These are phyloP conservation scores for Priceomyces fermenticarens DNA, from an alignment of 805 yeast genomes.

Conservation along the genomic window DNA sequence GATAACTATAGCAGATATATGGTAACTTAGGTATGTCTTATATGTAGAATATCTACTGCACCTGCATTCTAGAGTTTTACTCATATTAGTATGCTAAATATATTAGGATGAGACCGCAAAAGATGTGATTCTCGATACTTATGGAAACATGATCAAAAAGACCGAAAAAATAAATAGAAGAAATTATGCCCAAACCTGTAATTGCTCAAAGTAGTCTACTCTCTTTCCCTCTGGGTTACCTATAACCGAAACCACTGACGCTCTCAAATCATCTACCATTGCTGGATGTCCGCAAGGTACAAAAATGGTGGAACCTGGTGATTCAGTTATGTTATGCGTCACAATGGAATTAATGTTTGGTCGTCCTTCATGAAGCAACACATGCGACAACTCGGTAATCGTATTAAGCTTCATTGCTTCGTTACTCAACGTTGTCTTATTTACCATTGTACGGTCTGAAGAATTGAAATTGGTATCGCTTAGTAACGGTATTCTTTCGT, in stretches of 20 bases:
- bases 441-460: too few species aligned
- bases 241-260: constrained; percentile 38
- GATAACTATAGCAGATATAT: too few species aligned
- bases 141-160: not conserved
- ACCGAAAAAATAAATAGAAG: not conserved
- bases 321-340: constrained; percentile 23
- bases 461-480: too few species aligned
- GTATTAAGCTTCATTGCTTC: not conserved
- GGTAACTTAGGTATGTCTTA: too few species aligned
- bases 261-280: constrained; percentile 31
- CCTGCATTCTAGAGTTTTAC: too few species aligned
- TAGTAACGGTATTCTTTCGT: not conserved
- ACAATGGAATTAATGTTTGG: constrained; percentile 42
- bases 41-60: too few species aligned
- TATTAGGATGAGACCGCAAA: not conserved
- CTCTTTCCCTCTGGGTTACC: constrained; percentile 35
- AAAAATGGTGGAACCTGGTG: constrained; percentile 35
- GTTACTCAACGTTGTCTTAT: too few species aligned
- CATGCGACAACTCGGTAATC: constrained; percentile 13
- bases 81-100: not conserved
- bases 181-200: constrained; percentile 58
- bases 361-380: constrained; percentile 37
- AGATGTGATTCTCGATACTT: not conserved
- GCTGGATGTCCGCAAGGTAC: constrained; percentile 31
- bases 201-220: constrained; percentile 69